Percentiles rank a stretch among this genome's conserved stretches.
These are phyloP conservation scores for Coemansia sp. DNA, from an alignment of 192 early-diverging fungal species.

Conservation along the genomic window DNA sequence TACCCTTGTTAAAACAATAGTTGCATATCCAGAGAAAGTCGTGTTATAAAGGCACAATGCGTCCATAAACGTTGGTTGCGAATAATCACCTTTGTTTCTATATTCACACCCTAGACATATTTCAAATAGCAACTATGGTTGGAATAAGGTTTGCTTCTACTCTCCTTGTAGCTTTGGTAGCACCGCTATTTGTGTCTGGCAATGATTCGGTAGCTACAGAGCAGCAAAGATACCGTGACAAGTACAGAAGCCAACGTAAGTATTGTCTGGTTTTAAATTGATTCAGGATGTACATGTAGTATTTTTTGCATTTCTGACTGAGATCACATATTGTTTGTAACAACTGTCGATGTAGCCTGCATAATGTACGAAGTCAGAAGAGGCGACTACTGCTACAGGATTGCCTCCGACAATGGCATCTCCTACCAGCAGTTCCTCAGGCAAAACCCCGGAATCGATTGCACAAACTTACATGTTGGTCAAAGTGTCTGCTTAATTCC, in stretches of 20 bases:
- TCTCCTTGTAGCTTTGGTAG: neutral
- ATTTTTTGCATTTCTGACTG: neutral
- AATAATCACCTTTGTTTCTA: neutral
- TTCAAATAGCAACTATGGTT: neutral
- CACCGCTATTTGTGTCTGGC: neutral
- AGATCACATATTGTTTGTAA: neutral
- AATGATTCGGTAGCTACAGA: neutral
- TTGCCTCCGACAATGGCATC: constrained; percentile 33
- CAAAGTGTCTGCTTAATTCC: constrained; percentile 46
- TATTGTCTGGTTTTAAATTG: neutral
- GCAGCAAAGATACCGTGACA: constrained; percentile 1
- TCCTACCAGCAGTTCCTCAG: constrained; percentile 35
- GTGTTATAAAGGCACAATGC: neutral
- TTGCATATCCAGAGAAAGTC: neutral
- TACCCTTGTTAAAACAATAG: neutral
- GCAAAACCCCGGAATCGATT: constrained; percentile 47
- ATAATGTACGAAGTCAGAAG: constrained; percentile 45
- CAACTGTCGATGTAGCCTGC: constrained; percentile 19
- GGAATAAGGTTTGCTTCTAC: neutral
- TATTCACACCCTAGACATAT: neutral
- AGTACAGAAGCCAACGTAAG: neutral
- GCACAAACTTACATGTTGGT: constrained; percentile 21
- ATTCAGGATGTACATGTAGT: neutral
- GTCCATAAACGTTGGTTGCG: neutral
- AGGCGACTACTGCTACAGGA: constrained; percentile 55